phyloP scores from a whole-genome alignment of 768 basidiomycete species.

The Mycena crocata region DNA sequence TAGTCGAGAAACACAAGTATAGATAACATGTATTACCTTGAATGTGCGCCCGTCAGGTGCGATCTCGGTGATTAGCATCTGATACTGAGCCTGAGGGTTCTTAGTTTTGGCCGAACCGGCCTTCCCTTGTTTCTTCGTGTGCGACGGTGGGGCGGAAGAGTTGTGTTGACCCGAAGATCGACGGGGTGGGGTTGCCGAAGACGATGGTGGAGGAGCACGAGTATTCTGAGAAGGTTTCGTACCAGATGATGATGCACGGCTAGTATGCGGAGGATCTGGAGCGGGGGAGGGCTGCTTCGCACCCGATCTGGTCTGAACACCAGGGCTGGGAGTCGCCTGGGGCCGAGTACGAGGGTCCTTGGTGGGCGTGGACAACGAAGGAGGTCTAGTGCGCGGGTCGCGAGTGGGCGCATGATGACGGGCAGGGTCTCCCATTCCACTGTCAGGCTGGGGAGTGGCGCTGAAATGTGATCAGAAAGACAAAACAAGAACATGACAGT shows the following conservation, averaged over 20 bases:
- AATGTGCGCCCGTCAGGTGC: background rate
- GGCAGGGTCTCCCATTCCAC: too few species aligned
- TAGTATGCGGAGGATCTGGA: background rate
- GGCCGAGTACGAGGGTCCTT: background rate
- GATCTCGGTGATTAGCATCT: constrained; percentile 18
- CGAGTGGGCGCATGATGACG: background rate
- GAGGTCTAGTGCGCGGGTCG: constrained; percentile 12
- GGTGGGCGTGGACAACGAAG: too few species aligned
- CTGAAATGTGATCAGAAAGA: background rate
- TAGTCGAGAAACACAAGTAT: background rate
- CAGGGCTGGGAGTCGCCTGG: background rate
- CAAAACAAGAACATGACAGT: background rate
- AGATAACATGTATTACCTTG: constrained; percentile 19
- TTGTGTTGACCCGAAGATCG: background rate
- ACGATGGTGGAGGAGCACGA: too few species aligned
- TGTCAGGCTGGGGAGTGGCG: too few species aligned
- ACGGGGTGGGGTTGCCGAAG: too few species aligned
- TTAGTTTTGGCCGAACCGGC: background rate
- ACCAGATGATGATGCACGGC: too few species aligned
- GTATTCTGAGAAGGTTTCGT: too few species aligned
- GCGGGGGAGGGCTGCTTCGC: too few species aligned
- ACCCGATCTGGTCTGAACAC: too few species aligned
- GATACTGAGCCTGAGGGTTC: constrained; percentile 14
- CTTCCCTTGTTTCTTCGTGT: too few species aligned
- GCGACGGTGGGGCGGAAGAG: background rate